Evolutionary conservation across 352 stramenopile species (phyloP).

Genomic region (Globisporangium paroecandrum): DNA sequence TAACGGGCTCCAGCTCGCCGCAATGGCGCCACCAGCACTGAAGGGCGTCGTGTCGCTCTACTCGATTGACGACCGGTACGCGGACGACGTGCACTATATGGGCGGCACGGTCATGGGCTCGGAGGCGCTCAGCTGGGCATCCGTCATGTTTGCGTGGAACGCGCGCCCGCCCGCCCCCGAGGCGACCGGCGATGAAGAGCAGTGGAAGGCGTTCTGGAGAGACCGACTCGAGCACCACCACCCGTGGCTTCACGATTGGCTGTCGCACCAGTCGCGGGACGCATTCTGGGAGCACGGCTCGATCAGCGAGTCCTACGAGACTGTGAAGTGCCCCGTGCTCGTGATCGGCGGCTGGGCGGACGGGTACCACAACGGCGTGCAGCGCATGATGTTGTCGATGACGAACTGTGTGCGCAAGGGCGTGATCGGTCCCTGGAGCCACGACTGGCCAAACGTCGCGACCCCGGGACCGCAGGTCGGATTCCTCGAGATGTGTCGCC

Average conservation of each 20-base stretch:
- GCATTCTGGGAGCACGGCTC: constrained; percentile 48
- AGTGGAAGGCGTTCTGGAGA: constrained; percentile 29
- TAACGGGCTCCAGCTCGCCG: constrained; percentile 45
- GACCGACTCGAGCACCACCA: constrained; percentile 38
- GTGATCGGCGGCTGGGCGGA: constrained; percentile 49
- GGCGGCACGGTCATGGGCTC: constrained; percentile 39
- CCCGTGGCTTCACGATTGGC: constrained; percentile 50
- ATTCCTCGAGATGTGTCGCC: constrained; percentile 44
- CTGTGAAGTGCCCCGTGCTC: constrained; percentile 36
- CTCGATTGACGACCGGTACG: constrained; percentile 53
- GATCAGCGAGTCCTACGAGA: constrained; percentile 36
- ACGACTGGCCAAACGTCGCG: constrained; percentile 50
- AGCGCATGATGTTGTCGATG: constrained; percentile 37
- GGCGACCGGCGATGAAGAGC: constrained; percentile 24
- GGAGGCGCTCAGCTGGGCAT: constrained; percentile 48
- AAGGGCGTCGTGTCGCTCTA: constrained; percentile 47
- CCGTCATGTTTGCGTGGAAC: constrained; percentile 51
- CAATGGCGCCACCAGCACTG: constrained; percentile 34
- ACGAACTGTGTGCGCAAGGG: constrained; percentile 35
- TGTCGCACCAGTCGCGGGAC: constrained; percentile 38
- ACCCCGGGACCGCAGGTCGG: constrained; percentile 39
- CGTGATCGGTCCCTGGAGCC: constrained; percentile 46
- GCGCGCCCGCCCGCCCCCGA: constrained; percentile 34
- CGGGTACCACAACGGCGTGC: constrained; percentile 47
- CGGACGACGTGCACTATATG: constrained; percentile 53